phyloP scores from a whole-genome alignment of 2,329 filamentous ascomycete genomes.

The Cladosporium austrohemisphaericum region DNA sequence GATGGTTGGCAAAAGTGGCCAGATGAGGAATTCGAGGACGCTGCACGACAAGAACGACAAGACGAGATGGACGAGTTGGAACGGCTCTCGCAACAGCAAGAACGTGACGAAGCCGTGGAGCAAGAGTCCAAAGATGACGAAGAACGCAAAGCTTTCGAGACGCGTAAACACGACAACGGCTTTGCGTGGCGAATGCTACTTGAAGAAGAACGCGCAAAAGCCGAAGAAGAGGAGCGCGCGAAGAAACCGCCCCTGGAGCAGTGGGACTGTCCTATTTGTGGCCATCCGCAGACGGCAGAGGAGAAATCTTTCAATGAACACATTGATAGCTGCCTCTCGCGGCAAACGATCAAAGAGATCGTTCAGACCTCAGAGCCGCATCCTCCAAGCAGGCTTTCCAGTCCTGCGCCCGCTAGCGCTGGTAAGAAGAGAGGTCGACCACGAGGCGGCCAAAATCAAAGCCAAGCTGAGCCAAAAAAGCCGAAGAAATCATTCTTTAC shows the following conservation, averaged over 20 bases:
- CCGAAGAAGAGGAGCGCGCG: slow-evolving; percentile 22
- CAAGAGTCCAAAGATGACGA: background rate
- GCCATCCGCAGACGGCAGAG: slow-evolving; percentile 67
- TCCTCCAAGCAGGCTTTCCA: background rate
- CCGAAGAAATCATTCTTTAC: slow-evolving; percentile 8
- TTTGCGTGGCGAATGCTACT: slow-evolving; percentile 32
- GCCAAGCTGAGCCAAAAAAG: background rate
- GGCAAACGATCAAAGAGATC: slow-evolving; percentile 78
- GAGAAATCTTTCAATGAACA: slow-evolving; percentile 83
- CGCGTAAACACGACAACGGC: slow-evolving; percentile 30
- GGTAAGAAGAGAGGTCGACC: slow-evolving; percentile 5
- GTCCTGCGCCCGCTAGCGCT: background rate
- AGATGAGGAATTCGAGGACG: slow-evolving; percentile 62
- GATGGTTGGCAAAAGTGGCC: slow-evolving; percentile 66
- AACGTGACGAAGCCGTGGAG: slow-evolving; percentile 21
- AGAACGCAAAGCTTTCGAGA: slow-evolving; percentile 22
- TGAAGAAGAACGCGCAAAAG: slow-evolving; percentile 26
- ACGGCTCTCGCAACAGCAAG: slow-evolving; percentile 57
- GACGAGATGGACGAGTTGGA: slow-evolving; percentile 61
- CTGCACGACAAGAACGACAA: slow-evolving; percentile 56
- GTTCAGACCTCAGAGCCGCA: slow-evolving; percentile 39
- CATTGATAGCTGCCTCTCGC: slow-evolving; percentile 85
- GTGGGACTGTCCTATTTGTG: slow-evolving; percentile 89
- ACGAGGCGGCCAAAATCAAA: background rate
- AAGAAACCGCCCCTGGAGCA: slow-evolving; percentile 37